Conservation (phyloP, 2,329 filamentous ascomycete species). For the Blastomyces gilchristii region DNA sequence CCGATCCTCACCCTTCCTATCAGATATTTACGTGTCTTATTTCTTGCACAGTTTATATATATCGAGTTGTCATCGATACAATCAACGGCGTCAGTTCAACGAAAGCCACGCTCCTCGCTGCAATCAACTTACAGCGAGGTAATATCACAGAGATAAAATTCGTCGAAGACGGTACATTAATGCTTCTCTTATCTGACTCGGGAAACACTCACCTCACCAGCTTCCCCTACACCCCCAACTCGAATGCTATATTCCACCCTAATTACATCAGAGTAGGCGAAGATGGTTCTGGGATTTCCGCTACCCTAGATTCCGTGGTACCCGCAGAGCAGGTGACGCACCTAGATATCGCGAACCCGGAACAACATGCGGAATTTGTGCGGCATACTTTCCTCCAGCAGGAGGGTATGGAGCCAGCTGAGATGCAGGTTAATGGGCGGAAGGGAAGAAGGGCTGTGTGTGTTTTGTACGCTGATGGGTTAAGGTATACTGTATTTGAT, state of each 20-base stretch:
- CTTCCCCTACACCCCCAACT: slow-evolving; percentile 22
- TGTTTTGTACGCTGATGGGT: slow-evolving; percentile 44
- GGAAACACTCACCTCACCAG: slow-evolving; percentile 30
- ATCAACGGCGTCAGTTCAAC: slow-evolving; percentile 50
- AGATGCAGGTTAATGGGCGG: slow-evolving; percentile 47
- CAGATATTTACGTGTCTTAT: neutral
- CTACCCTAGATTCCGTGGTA: slow-evolving; percentile 1
- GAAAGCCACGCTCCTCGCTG: slow-evolving; percentile 23
- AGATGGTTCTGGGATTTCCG: neutral
- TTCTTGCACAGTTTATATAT: slow-evolving; percentile 45
- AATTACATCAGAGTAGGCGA: slow-evolving; percentile 18
- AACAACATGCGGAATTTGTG: slow-evolving; percentile 21
- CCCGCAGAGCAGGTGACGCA: slow-evolving; percentile 9
- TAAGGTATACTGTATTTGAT: slow-evolving; percentile 48
- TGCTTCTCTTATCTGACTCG: slow-evolving; percentile 45
- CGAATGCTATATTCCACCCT: slow-evolving; percentile 11
- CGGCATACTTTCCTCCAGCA: slow-evolving; percentile 39
- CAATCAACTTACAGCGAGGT: slow-evolving; percentile 26
- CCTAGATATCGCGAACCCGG: slow-evolving; percentile 15
- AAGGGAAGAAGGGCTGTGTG: slow-evolving; percentile 44
- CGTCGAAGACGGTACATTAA: slow-evolving; percentile 50
- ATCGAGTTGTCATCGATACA: slow-evolving; percentile 44
- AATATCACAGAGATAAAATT: slow-evolving; percentile 54
- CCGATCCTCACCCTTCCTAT: neutral
- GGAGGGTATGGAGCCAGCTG: slow-evolving; percentile 39